phyloP scores from a whole-genome alignment of 164 flowering plant species.

The Euptelea pleiosperma region DNA sequence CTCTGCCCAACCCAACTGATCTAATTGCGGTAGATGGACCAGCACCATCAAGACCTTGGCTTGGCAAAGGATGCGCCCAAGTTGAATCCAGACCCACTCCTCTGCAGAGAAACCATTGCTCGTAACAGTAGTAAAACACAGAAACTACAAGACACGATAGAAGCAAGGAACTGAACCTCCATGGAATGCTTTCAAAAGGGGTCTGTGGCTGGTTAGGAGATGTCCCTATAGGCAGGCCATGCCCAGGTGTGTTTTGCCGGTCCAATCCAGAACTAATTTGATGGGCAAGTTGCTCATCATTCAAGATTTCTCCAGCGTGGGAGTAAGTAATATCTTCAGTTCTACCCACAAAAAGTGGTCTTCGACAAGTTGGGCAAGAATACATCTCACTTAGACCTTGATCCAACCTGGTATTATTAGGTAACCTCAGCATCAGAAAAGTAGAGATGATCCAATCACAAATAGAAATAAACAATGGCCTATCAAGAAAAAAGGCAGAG shows the following conservation, averaged over 20 bases:
- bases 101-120: constrained; percentile 31
- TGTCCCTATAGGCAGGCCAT: constrained; percentile 42
- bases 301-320: constrained; percentile 37
- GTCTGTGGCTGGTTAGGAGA: constrained; percentile 53
- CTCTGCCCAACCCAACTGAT: constrained; percentile 72
- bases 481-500: too few relatives aligned
- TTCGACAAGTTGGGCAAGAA: constrained; percentile 96
- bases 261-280: constrained; percentile 59
- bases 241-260: constrained; percentile 40
- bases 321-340: constrained; percentile 37
- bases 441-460: not conserved
- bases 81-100: constrained; percentile 55
- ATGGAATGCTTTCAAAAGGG: constrained; percentile 46
- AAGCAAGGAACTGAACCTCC: constrained; percentile 57
- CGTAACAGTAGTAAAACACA: not conserved
- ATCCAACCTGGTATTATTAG: constrained; percentile 68
- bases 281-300: constrained; percentile 80
- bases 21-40: constrained; percentile 74
- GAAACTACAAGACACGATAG: not conserved
- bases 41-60: constrained; percentile 75
- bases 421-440: constrained; percentile 14
- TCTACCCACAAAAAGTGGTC: constrained; percentile 69
- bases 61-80: constrained; percentile 68
- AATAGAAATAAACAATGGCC: not conserved
- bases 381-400: constrained; percentile 74